Conservation (phyloP, 1,284 basidiomycete species). For the Cerioporus squamosus region DNA sequence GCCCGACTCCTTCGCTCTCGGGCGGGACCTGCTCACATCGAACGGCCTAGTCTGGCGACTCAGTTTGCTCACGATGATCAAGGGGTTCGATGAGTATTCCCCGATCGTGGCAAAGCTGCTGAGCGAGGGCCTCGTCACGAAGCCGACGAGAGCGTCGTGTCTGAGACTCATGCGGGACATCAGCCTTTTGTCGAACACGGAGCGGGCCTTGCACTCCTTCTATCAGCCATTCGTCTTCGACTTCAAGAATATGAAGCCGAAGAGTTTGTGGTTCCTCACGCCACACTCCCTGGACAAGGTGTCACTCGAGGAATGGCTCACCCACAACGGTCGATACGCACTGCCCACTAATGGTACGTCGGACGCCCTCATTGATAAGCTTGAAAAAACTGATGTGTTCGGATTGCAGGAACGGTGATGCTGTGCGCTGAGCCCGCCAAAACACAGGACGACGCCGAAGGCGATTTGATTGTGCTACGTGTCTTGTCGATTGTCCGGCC, state of each 20-base stretch:
- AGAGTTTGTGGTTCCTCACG: not conserved
- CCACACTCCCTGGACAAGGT: not conserved
- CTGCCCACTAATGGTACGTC: not conserved
- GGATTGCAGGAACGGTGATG: no score
- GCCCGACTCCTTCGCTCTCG: conserved; percentile 1
- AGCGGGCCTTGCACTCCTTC: not conserved
- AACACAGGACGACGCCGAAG: no score
- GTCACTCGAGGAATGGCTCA: not conserved
- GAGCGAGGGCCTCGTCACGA: not conserved
- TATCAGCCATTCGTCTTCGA: not conserved
- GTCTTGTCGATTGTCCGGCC: no score
- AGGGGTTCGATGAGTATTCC: not conserved
- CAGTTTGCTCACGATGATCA: not conserved
- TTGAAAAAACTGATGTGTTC: no score
- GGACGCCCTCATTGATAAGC: no score
- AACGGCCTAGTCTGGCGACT: conserved; percentile 1
- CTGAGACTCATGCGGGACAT: not conserved
- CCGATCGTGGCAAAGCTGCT: not conserved
- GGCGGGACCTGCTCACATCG: not conserved
- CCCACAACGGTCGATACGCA: not conserved
- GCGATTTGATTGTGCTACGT: no score
- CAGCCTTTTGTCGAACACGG: not conserved
- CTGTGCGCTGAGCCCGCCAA: no score
- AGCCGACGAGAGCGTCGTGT: not conserved
- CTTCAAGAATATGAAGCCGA: not conserved